Conservation (phyloP, 2,329 filamentous ascomycete species). For the Botryosphaeria dothidea region DNA sequence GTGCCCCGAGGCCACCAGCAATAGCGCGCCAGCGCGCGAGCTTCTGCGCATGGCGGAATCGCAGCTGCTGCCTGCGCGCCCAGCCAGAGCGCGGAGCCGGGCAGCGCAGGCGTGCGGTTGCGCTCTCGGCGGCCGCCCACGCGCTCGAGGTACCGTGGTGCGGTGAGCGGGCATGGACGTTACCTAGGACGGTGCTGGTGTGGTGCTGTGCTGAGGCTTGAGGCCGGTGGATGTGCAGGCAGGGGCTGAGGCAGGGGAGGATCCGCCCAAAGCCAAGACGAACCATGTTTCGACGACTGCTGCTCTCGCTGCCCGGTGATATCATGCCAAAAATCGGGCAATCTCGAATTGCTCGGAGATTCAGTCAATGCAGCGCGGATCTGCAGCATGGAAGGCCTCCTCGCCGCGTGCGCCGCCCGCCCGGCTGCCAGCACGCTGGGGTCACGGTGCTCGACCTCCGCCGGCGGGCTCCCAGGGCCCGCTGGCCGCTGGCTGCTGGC, state of each 20-base stretch:
- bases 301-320: conserved; percentile 10
- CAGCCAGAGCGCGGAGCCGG: too few relatives aligned
- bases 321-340: conserved; percentile 8
- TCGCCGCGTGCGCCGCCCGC: neutral
- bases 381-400: conserved; percentile 1
- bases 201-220: neutral
- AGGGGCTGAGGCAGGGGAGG: conserved; percentile 10
- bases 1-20: conserved; percentile 8
- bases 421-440: neutral
- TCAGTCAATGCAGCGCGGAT: conserved; percentile 17
- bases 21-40: conserved; percentile 11
- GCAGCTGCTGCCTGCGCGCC: neutral
- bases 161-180: neutral
- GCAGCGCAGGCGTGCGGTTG: neutral
- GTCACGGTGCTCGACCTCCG: neutral
- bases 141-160: neutral
- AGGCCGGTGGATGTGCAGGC: conserved; percentile 16
- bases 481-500: too few relatives aligned
- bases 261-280: conserved; percentile 13
- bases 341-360: conserved; percentile 17
- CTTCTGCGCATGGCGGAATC: neutral
- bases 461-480: neutral
- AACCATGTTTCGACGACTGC: conserved; percentile 16
- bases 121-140: too few relatives aligned
- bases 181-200: neutral